Evolutionary conservation across 108 stramenopile species (phyloP), one percentile per base, ranked within the genome.

Genomic region (Nannochloropsis oceanica): DNA sequence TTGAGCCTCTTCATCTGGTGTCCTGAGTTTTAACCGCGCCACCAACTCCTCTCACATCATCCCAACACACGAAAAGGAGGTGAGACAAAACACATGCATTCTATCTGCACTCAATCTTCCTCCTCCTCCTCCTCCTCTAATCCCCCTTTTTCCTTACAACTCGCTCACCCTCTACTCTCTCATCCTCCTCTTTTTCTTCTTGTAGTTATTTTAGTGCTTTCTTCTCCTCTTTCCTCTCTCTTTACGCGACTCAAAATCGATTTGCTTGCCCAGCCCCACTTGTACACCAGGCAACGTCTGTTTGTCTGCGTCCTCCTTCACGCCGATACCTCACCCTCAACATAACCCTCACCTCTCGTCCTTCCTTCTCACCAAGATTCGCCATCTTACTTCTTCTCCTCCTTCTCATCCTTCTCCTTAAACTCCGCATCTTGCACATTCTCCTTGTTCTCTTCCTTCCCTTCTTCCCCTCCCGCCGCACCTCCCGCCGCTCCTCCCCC

Each of bases 341-440:
- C 59, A n/a, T 7, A n/a, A 73, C 22, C 59, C 18, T 73, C 59
- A 73, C 59, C 59, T 73, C 59, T 73, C 59, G 22, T 73, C n/a
- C 22, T 73, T 10, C 59, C n/a, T 73, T 10, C n/a, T n/a, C 59
- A 73, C 22, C 5, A 73, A 73, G 8, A 18, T 8, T n/a, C 59
- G 5, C 59, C 59, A 18, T 73, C 59, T 25, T 3, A 85, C 25
- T 86, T 84, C 89, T 93, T 91, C 92, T 94, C 93, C 90, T 93
- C 89, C 18, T 86, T 88, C 8, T 94, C 93, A 80, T 93, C 90
- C 91, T 96, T 96, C 87, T 97, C 96, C 85, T 93, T 92, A 84
- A 94, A 97, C 81, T 97, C 97, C 43, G 96, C 97, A 86, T 98
- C 97, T 25, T 96, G 94, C 22, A 95, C 96, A 50, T 94, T 93